phyloP scores from a whole-genome alignment of 305 asterid genomes.

The Rubia balearica region DNA sequence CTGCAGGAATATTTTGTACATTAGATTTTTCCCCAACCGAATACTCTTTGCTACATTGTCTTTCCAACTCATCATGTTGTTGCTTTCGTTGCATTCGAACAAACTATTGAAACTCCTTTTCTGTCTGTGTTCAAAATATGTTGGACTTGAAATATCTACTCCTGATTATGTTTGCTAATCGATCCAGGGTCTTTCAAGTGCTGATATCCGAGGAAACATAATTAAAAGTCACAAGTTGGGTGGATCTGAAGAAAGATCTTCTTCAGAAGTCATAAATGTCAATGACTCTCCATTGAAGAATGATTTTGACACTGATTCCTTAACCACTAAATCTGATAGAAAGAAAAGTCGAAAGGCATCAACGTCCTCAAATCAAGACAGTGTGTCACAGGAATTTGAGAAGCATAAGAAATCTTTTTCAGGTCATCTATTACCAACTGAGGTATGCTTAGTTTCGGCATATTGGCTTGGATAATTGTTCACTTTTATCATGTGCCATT shows the following conservation, averaged over 20 bases:
- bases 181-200: constrained; percentile 30
- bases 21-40: neutral
- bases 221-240: constrained; percentile 34
- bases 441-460: constrained; percentile 41
- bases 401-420: constrained; percentile 29
- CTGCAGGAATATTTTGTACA: constrained; percentile 2
- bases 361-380: constrained; percentile 17
- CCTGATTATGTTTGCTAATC: constrained; percentile 4
- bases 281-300: constrained; percentile 28
- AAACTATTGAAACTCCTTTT: neutral
- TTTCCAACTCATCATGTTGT: neutral
- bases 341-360: constrained; percentile 24
- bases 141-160: neutral
- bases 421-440: constrained; percentile 73
- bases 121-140: constrained; percentile 1
- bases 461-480: constrained; percentile 2
- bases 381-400: constrained; percentile 26
- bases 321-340: constrained; percentile 27
- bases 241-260: constrained; percentile 36
- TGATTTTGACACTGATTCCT: constrained; percentile 45
- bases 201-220: constrained; percentile 32
- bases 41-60: neutral
- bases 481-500: neutral
- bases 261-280: constrained; percentile 55
- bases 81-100: neutral